phyloP scores from a whole-genome alignment of 306 rosid genomes.

The Luffa aegyptiaca region DNA sequence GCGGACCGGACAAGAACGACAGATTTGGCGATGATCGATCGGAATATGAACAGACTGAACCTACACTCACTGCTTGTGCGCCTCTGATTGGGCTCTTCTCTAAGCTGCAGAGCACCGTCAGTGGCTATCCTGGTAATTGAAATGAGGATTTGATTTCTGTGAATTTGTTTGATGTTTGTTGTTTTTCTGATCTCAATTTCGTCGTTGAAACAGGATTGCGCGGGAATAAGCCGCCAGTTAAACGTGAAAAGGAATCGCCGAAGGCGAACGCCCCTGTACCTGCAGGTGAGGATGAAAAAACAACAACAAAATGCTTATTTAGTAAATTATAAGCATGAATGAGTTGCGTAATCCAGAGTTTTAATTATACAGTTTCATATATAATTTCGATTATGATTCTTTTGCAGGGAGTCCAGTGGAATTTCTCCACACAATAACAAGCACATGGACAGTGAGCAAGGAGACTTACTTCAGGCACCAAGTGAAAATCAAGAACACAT shows the following conservation, averaged over 20 bases:
- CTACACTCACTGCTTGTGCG: conserved; percentile 62
- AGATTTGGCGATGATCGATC: conserved; percentile 56
- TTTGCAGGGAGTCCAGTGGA: conserved; percentile 38
- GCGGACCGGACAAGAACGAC: conserved; percentile 70
- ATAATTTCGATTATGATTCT: background rate
- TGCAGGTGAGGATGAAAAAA: background rate
- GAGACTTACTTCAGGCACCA: conserved; percentile 54
- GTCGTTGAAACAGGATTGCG: background rate
- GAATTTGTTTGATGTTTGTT: background rate
- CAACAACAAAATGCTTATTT: too few relatives aligned
- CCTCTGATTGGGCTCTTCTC: conserved; percentile 75
- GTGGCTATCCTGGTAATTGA: conserved; percentile 30
- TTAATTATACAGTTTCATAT: too few relatives aligned
- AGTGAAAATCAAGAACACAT: conserved; percentile 62
- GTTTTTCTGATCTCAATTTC: background rate
- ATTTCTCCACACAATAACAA: conserved; percentile 56
- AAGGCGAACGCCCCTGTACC: background rate
- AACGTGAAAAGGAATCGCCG: background rate
- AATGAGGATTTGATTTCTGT: background rate
- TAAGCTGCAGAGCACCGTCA: conserved; percentile 45
- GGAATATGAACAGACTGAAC: conserved; percentile 79
- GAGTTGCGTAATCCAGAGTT: too few relatives aligned
- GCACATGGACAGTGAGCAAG: conserved; percentile 43
- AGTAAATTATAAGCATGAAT: too few relatives aligned
- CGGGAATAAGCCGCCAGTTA: background rate